Evolutionary conservation across 2,329 filamentous ascomycete species (phyloP).

Genomic region (Fusarium falciforme): DNA sequence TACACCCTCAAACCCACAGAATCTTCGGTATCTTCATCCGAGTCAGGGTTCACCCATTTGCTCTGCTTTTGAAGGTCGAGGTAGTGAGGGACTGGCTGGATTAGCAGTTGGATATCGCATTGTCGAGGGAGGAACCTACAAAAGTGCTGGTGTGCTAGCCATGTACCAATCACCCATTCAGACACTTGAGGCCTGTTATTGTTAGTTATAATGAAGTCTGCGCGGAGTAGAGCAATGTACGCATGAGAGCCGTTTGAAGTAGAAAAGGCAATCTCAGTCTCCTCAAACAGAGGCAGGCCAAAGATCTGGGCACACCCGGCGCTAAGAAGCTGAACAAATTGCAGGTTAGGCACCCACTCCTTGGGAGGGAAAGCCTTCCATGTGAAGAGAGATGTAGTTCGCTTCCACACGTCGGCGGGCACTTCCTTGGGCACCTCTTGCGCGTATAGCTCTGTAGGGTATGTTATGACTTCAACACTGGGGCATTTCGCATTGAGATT

Average conservation of each 20-base stretch:
- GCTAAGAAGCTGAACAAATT: background rate
- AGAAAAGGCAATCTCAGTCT: slow-evolving; percentile 8
- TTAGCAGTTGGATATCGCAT: slow-evolving; percentile 5
- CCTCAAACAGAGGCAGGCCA: slow-evolving; percentile 2
- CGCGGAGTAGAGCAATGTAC: background rate
- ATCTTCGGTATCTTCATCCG: slow-evolving; percentile 27
- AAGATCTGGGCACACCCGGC: slow-evolving; percentile 3
- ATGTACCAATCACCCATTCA: background rate
- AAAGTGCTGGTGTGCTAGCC: background rate
- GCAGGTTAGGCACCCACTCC: background rate
- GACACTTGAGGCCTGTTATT: background rate
- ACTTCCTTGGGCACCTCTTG: slow-evolving; percentile 4
- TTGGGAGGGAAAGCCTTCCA: slow-evolving; percentile 2
- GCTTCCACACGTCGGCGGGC: background rate
- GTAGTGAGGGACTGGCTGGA: slow-evolving; percentile 21
- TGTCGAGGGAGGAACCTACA: background rate
- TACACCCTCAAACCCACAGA: slow-evolving; percentile 25
- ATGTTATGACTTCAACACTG: background rate
- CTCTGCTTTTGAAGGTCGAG: slow-evolving; percentile 21
- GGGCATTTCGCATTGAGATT: background rate
- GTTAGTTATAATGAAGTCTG: background rate
- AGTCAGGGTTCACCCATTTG: slow-evolving; percentile 18
- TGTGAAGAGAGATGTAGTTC: background rate
- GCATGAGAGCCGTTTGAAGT: slow-evolving; percentile 13
- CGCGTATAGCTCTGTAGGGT: background rate